Conservation (phyloP, 805 yeast genomes). For the Candida namnaoensis region DNA sequence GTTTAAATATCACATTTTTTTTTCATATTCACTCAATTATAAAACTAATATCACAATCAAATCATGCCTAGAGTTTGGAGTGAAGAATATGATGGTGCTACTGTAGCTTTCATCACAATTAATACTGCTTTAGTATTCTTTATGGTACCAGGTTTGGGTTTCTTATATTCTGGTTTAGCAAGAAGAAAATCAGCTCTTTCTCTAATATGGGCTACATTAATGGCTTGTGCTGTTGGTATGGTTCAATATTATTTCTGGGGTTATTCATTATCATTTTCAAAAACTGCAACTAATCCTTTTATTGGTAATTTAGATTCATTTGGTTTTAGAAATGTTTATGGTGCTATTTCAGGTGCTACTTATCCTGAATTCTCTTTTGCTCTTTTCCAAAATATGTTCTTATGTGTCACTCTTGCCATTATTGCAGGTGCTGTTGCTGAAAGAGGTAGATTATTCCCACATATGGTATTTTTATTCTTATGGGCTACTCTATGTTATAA, state of each 20-base stretch:
- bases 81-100: slow-evolving; percentile 35
- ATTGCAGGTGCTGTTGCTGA: slow-evolving; percentile 90
- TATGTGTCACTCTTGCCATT: slow-evolving; percentile 88
- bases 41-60: not conserved
- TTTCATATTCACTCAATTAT: too few relatives aligned
- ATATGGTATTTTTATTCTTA: slow-evolving; percentile 69
- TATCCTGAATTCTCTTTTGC: slow-evolving; percentile 86
- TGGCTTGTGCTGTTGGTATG: slow-evolving; percentile 64
- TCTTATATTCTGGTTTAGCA: slow-evolving; percentile 85
- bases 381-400: slow-evolving; percentile 82
- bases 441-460: slow-evolving; percentile 83
- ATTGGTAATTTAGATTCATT: slow-evolving; percentile 82
- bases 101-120: slow-evolving; percentile 41
- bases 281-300: slow-evolving; percentile 72
- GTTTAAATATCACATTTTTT: too few relatives aligned
- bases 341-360: slow-evolving; percentile 28
- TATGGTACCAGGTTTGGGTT: slow-evolving; percentile 94
- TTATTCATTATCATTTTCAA: slow-evolving; percentile 82
- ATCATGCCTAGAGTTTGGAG: slow-evolving; percentile 15
- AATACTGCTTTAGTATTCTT: slow-evolving; percentile 71
- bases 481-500: slow-evolving; percentile 93
- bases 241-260: slow-evolving; percentile 99
- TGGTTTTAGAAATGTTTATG: slow-evolving; percentile 69
- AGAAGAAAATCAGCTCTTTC: slow-evolving; percentile 85
- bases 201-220: slow-evolving; percentile 71